Base-by-base conservation (phyloP, 78 protist genomes). In the Tieghemostelium lacteum region DNA sequence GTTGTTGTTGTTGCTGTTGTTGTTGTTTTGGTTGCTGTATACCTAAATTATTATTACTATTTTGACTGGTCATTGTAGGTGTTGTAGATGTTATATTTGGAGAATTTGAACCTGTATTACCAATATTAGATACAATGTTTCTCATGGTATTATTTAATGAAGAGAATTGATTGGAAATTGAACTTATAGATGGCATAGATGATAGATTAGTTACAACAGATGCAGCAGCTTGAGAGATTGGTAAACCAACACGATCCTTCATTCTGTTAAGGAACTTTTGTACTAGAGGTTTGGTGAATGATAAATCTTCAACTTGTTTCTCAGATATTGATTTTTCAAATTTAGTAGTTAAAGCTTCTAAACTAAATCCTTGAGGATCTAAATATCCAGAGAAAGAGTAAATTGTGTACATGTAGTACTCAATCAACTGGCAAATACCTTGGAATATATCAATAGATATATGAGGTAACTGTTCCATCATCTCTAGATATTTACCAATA, bases 401-500 rank as follows among this genome's bases (percentile, higher is more conserved):
- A 45, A 83, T 62, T 24, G 91, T 83, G 36, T 83, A 83, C 91
- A 83, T 83, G 33, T 88, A 88, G 19, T 88, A 88, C 52, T 88
- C 93, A 26, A 88, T 71, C 19, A 88, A 50, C 36, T 88, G 93
- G 49, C 86, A 57, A 63, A 88, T 75, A 0, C 85, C 73, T 22
- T 52, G 40, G 54, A 88, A 88, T 7, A 88, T 88, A 62, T 88
- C 93, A 0, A 31, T 14, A 10, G 78, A 33, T 24, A 88, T 88
- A 71, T 75, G 93, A 40, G 86, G 88, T 36, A 88, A 52, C 67
- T 49, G 45, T 62, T 88, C 78, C 93, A 88, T 88, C 87, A 88
- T 75, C 19, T 88, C 88, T 26, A 71, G 37, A 62, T 88, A 88
- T 36, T 88, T 88, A 10, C 87, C 93, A 75, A 88, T 74, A 29